These are phyloP conservation scores for Puccinia horiana DNA, from an alignment of 1,284 basidiomycete genomes.

Conservation along the genomic window DNA sequence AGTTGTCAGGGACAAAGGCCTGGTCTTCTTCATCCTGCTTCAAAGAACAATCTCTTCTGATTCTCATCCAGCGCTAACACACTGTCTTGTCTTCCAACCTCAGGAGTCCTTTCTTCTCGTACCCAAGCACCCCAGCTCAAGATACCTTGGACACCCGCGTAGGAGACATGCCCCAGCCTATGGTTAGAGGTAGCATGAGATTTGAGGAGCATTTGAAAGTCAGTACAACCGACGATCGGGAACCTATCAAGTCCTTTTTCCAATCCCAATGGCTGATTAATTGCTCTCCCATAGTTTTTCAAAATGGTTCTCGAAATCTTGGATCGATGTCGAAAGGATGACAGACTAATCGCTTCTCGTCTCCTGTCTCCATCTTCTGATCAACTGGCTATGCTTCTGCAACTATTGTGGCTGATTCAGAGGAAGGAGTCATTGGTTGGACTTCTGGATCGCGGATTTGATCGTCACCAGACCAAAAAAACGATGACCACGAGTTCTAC, in stretches of 20 bases:
- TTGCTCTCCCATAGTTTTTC: neutral
- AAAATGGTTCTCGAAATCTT: slow-evolving; percentile 1
- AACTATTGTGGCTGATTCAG: slow-evolving; percentile 21
- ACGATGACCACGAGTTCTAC: neutral
- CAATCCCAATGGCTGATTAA: neutral
- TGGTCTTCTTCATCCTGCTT: too few species aligned
- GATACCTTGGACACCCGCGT: neutral
- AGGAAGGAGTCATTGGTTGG: slow-evolving; percentile 2
- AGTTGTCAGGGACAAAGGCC: too few species aligned
- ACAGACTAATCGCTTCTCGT: slow-evolving; percentile 12
- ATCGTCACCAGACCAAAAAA: slow-evolving; percentile 15
- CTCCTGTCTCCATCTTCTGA: neutral
- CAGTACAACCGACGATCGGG: neutral
- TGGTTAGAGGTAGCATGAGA: neutral
- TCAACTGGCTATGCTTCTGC: neutral
- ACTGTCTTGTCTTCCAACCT: neutral
- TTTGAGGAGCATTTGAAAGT: slow-evolving; percentile 12
- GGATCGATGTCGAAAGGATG: slow-evolving; percentile 2
- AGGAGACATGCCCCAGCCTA: neutral
- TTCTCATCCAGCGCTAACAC: too few species aligned
- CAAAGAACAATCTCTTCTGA: too few species aligned
- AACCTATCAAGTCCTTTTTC: neutral
- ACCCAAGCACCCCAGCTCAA: neutral
- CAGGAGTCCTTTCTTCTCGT: neutral
- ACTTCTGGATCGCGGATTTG: slow-evolving; percentile 1